Evolutionary conservation across 2,329 filamentous ascomycete genomes (phyloP), one percentile per base, ranked within the genome.

Genomic region (Cladosporium cucumerinum): DNA sequence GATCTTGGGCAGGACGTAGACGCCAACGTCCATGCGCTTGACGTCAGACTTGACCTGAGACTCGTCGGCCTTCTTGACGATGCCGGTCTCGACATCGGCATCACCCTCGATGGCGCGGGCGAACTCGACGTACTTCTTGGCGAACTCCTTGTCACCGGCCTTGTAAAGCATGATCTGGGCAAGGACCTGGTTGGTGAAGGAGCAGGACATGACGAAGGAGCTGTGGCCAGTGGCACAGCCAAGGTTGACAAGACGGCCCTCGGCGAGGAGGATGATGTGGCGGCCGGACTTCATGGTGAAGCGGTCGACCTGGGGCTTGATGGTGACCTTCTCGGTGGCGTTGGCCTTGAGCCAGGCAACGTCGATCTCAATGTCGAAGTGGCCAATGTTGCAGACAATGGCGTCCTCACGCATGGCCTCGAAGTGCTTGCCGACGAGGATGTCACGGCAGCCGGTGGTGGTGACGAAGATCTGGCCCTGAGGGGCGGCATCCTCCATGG

Each of bases 161-260:
- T 98, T 98, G 91, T 83, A 99, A 77, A 99, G 85, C 85, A 96
- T 90, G 84, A 99, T 98, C 86, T 99, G 95, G 73, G 95, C 95
- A 80, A 99, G 92, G 76, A 98, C 95, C 87, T 99, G 95, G 90
- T 99, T 99, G 87, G 93, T 96, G 90, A 99, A 99, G 70, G 94
- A 98, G 90, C 95, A 99, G 75, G 93, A 97, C 95, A 99, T 98
- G 86, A 99, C 95, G 82, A 99, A 99, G 61, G 94, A 98, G 73
- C 93, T 97, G 90, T 99, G 95, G 73, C 95, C 95, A 70, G 95
- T 99, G 79, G 95, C 95, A 83, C 95, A 99, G 82, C 95, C 95
- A 75, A 99, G 87, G 90, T 99, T 99, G 85, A 99, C 95, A 71
- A 99, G 91, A 86, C 95, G 94, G 74, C 95, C 95, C 86, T 98